These are phyloP conservation scores for Podospora fimiseda DNA, from an alignment of 495 filamentous ascomycete genomes.

Conservation along the genomic window DNA sequence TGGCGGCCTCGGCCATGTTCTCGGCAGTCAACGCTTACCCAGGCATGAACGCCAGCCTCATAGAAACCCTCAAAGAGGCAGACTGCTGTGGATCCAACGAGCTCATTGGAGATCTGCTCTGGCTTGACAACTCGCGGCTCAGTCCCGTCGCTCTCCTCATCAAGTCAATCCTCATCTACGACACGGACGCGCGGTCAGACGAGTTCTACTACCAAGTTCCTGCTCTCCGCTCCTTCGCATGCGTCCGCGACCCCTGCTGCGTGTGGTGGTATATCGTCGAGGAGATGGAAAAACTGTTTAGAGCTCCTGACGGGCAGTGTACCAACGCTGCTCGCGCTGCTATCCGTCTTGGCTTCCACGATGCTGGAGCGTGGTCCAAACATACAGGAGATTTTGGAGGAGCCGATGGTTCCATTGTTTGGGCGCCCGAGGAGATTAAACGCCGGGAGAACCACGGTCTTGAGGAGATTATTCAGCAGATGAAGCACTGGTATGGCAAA, in stretches of 20 bases:
- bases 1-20: neutral
- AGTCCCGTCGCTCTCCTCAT: constrained; percentile 20
- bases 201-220: constrained; percentile 20
- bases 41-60: constrained; percentile 17
- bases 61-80: neutral
- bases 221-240: constrained; percentile 18
- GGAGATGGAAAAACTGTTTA: constrained; percentile 28
- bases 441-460: constrained; percentile 28
- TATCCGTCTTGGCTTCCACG: constrained; percentile 38
- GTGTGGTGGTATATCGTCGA: constrained; percentile 37
- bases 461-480: constrained; percentile 25
- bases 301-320: constrained; percentile 17
- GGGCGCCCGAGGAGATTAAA: constrained; percentile 23
- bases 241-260: constrained; percentile 33
- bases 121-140: constrained; percentile 9
- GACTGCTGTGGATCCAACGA: constrained; percentile 18
- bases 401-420: constrained; percentile 37
- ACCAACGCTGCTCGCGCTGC: constrained; percentile 30
- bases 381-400: constrained; percentile 24
- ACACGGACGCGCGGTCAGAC: constrained; percentile 16
- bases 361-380: constrained; percentile 33
- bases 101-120: constrained; percentile 33
- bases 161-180: constrained; percentile 22
- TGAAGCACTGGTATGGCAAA: constrained; percentile 24
- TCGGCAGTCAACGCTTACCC: constrained; percentile 20